Percentiles rank a stretch among this genome's conserved stretches.
These are phyloP conservation scores for Dioszegia crocea DNA, from an alignment of 768 basidiomycete genomes.

Conservation along the genomic window DNA sequence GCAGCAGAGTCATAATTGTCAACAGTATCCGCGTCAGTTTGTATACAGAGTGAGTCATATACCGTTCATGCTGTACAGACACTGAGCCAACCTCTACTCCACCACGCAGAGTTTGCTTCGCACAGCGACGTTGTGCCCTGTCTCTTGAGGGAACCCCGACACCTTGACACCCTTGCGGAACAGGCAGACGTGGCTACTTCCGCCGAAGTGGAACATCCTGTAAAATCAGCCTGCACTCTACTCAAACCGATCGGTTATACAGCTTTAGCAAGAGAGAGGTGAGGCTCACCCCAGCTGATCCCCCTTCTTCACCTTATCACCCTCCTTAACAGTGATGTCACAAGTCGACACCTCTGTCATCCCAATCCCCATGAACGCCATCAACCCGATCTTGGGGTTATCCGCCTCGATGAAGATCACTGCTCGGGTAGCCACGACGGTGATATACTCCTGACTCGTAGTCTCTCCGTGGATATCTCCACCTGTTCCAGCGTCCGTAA, in stretches of 20 bases:
- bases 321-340: slow-evolving; percentile 55
- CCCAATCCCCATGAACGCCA: slow-evolving; percentile 61
- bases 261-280: not conserved
- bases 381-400: slow-evolving; percentile 56
- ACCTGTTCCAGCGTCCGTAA: slow-evolving; percentile 45
- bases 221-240: not conserved
- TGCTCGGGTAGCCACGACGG: slow-evolving; percentile 55
- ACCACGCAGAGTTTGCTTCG: slow-evolving; percentile 43
- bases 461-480: slow-evolving; percentile 43
- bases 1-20: too few relatives aligned
- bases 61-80: not conserved
- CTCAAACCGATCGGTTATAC: too few relatives aligned
- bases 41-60: too few relatives aligned
- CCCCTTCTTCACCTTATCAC: slow-evolving; percentile 56
- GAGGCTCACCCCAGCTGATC: slow-evolving; percentile 55
- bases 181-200: slow-evolving; percentile 56
- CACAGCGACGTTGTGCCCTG: slow-evolving; percentile 48
- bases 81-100: slow-evolving; percentile 16
- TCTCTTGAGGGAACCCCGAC: slow-evolving; percentile 39
- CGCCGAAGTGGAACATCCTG: slow-evolving; percentile 60
- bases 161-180: slow-evolving; percentile 54
- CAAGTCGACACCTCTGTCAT: slow-evolving; percentile 66
- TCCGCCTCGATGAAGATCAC: slow-evolving; percentile 60
- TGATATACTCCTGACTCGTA: slow-evolving; percentile 52
- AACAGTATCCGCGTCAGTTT: too few relatives aligned